These are phyloP conservation scores for Phialophora verrucosa DNA, from an alignment of 2,329 filamentous ascomycete genomes.

Conservation along the genomic window DNA sequence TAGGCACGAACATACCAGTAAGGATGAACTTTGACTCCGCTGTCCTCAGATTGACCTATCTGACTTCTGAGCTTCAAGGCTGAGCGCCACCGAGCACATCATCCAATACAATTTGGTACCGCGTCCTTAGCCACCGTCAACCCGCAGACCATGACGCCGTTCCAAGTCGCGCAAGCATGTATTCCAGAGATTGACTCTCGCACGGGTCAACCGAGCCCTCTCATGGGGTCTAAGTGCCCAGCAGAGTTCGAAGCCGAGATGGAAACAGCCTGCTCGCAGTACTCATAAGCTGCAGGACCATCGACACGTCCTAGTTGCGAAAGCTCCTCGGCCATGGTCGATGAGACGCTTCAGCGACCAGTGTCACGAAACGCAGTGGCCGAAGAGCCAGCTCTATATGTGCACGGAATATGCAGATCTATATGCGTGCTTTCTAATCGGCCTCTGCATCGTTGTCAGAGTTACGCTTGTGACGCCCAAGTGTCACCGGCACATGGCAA, in stretches of 20 bases:
- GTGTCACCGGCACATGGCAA: not conserved
- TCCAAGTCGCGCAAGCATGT: not conserved
- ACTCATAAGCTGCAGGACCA: not conserved
- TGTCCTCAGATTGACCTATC: slow-evolving; percentile 6
- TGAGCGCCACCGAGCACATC: slow-evolving; percentile 5
- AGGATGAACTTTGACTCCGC: slow-evolving; percentile 41
- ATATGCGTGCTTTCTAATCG: not conserved
- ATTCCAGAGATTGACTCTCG: not conserved
- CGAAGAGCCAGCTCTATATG: not conserved
- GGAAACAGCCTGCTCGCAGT: not conserved
- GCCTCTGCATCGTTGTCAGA: not conserved
- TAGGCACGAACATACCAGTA: slow-evolving; percentile 37
- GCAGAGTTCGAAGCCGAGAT: not conserved
- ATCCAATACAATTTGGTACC: not conserved
- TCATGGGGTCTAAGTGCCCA: not conserved
- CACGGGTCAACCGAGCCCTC: not conserved
- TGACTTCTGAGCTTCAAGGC: slow-evolving; percentile 20
- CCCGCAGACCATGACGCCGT: not conserved
- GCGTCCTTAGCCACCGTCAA: not conserved
- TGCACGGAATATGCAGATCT: not conserved
- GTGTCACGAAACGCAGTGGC: not conserved
- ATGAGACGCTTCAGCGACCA: not conserved
- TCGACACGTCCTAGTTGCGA: not conserved
- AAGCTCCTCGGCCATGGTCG: not conserved
- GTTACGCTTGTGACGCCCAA: not conserved